Conservation (phyloP, 106 monocot species). For the Allium fistulosum region DNA sequence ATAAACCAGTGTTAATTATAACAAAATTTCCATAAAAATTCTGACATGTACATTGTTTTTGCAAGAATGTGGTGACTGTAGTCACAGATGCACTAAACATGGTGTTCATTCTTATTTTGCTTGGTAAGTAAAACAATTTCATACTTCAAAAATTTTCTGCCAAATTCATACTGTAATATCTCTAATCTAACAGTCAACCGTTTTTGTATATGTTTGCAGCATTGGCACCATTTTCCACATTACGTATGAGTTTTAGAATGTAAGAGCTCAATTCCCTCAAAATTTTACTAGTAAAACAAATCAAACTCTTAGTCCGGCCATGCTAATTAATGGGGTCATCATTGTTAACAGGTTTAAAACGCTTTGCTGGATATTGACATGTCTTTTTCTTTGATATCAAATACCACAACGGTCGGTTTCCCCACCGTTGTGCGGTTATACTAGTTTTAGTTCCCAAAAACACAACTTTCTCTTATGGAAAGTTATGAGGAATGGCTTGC, state of each 20-base stretch:
- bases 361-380: constrained; percentile 70
- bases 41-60: background rate
- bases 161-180: background rate
- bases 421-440: no score
- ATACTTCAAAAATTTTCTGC: background rate
- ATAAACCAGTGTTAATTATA: background rate
- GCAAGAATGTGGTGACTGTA: constrained; percentile 40
- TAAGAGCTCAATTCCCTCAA: constrained; percentile 18
- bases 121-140: constrained; percentile 21
- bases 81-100: constrained; percentile 33
- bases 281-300: background rate
- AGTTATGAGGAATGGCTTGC: no score
- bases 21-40: no score
- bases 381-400: no score
- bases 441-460: no score
- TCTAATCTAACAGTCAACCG: no score
- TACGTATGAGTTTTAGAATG: constrained; percentile 23
- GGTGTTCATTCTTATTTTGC: constrained; percentile 19
- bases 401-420: no score
- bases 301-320: background rate
- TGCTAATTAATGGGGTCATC: no score
- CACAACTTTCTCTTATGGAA: no score
- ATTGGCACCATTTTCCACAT: constrained; percentile 16
- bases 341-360: constrained; percentile 40
- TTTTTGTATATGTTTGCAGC: constrained; percentile 11